Base-by-base conservation (phyloP, 2,329 filamentous ascomycete species). In the Biscogniauxia sp. region DNA sequence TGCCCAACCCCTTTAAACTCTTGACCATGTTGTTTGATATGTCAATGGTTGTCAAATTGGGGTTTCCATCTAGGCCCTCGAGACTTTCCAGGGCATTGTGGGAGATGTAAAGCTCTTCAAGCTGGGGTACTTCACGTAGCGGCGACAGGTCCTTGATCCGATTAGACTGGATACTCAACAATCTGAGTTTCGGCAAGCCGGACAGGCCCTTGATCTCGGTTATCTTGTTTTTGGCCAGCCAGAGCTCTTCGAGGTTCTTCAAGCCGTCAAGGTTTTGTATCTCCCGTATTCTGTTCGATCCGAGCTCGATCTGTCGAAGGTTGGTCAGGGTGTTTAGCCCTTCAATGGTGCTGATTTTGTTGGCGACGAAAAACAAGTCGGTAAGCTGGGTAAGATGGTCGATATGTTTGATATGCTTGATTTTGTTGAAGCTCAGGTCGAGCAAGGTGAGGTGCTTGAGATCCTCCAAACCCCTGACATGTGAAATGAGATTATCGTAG, bases 351-450 rank as follows among this genome's bases (percentile, higher is more conserved):
- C 84, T 84, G 73, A 99, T 96, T 76, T 95, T 95, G 78, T 99
- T 98, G 73, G 96, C 92, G 55, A 98, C 92, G 69, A 99, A 91
- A 75, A 90, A 99, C 2, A 99, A 75, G 68, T 98, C 92, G 64
- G 84, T 89, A 60, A 98, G 83, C 57, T 92, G 84, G 20, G 80
- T 88, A 61, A 99, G 79, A 70, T 94, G 90, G 61, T 84, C 84
- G 66, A 98, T 80, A 70, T 94, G 88, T 77, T 96, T 97, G 80
- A 99, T 96, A 77, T 97, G 93, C 76, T 97, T 97, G 80, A 99
- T 94, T 81, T 98, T 98, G 82, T 99, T 99, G 85, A 97, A 99
- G 75, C 91, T 96, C 56, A 99, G 82, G 74, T 99, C 95, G 58
- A 99, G 85, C 59, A 81, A 89, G 5, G 85, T 92, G 57, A 99